Evolutionary conservation across 2,329 filamentous ascomycete genomes (phyloP).

Genomic region (Paraphaeosphaeria minitans): DNA sequence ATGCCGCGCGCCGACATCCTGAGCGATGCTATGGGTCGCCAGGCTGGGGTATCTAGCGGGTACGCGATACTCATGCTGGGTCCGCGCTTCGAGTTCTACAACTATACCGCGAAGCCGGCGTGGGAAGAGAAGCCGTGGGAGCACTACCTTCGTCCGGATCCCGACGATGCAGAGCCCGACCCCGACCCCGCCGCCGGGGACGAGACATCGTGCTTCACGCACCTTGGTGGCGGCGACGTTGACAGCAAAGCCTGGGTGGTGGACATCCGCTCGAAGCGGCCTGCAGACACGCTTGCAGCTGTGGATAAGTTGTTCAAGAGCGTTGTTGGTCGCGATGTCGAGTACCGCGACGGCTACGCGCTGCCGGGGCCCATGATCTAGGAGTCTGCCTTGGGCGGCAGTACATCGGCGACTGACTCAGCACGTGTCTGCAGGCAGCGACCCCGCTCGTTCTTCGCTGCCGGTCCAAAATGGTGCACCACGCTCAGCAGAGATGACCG

Average conservation of each 20-base stretch:
- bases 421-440: background rate
- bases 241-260: background rate
- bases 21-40: slow-evolving; percentile 20
- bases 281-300: background rate
- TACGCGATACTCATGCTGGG: slow-evolving; percentile 34
- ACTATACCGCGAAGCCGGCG: slow-evolving; percentile 12
- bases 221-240: background rate
- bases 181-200: background rate
- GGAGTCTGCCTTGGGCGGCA: background rate
- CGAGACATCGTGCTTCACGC: slow-evolving; percentile 1
- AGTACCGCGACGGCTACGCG: background rate
- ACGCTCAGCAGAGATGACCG: background rate
- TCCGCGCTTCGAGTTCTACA: slow-evolving; percentile 31
- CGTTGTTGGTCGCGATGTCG: background rate
- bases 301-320: background rate
- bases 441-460: background rate
- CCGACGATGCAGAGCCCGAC: background rate
- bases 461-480: background rate
- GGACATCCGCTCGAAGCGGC: background rate
- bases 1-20: slow-evolving; percentile 29
- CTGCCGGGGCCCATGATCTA: background rate
- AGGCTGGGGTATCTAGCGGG: slow-evolving; percentile 21
- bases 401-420: background rate
- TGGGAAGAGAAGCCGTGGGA: slow-evolving; percentile 6
- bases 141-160: background rate